Conservation (phyloP, 345 rosid species). For the Euphorbia pulcherrima region DNA sequence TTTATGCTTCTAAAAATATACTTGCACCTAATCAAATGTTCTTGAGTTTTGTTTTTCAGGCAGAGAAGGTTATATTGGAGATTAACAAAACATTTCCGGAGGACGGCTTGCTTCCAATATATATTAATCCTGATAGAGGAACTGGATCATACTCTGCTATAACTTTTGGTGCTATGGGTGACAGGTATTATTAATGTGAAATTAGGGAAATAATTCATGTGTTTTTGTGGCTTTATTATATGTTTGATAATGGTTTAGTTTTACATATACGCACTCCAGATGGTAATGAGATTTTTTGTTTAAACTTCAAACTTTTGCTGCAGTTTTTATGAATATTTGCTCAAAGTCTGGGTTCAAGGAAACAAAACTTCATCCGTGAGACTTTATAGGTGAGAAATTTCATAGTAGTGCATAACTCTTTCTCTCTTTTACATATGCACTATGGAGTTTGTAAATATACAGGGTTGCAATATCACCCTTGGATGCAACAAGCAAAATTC, state of each 20-base stretch:
- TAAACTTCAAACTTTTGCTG: constrained; percentile 15
- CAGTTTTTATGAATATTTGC: constrained; percentile 98
- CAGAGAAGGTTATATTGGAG: constrained; percentile 66
- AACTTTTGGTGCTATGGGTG: constrained; percentile 99
- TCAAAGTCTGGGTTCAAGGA: constrained; percentile 97
- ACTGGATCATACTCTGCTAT: constrained; percentile 58
- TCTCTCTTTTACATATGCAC: not conserved
- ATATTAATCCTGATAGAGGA: constrained; percentile 61
- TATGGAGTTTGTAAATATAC: not conserved
- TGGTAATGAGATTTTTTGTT: not conserved
- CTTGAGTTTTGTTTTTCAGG: constrained; percentile 43
- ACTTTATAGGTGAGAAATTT: constrained; percentile 56
- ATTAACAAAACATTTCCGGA: constrained; percentile 77
- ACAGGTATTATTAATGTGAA: constrained; percentile 53
- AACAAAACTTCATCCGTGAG: constrained; percentile 74
- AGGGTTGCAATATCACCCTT: not conserved
- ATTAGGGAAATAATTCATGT: not conserved
- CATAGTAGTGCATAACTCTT: not conserved
- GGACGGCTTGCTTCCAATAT: constrained; percentile 93
- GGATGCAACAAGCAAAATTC: not conserved
- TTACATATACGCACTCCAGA: not conserved
- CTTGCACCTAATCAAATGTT: constrained; percentile 1
- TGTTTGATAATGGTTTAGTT: not conserved
- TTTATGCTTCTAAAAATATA: constrained; percentile 3
- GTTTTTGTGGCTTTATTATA: not conserved